Percentiles rank a stretch among this genome's conserved stretches.
phyloP scores from a whole-genome alignment of 2,329 filamentous ascomycete species.

The Didymella sp. region DNA sequence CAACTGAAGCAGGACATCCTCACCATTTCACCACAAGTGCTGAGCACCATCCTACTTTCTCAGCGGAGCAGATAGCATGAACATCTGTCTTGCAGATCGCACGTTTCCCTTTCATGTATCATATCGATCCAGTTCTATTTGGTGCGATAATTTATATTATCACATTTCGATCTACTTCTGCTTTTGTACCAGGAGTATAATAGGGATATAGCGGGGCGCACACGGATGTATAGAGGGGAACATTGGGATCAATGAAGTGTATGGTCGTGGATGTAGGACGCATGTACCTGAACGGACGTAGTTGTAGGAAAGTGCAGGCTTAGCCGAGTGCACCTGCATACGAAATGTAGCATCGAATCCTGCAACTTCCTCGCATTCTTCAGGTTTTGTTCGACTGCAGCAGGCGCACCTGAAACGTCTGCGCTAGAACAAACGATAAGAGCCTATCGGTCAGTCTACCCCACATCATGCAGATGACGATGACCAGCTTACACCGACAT shows the following conservation, averaged over 20 bases:
- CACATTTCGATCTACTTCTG: conserved; percentile 3
- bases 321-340: conserved; percentile 3
- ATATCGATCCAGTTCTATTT: conserved; percentile 11
- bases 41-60: conserved; percentile 7
- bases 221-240: conserved; percentile 10
- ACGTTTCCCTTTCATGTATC: conserved; percentile 7
- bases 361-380: not conserved
- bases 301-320: conserved; percentile 1
- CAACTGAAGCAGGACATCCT: not conserved
- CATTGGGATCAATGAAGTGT: conserved; percentile 3
- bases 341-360: conserved; percentile 2
- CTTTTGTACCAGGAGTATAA: conserved; percentile 11
- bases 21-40: not conserved
- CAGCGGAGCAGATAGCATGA: conserved; percentile 8
- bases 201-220: conserved; percentile 11
- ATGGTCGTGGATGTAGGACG: conserved; percentile 4
- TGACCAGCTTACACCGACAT: conserved; percentile 12
- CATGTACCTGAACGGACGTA: conserved; percentile 1
- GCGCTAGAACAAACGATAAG: conserved; percentile 1
- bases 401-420: not conserved
- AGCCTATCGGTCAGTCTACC: conserved; percentile 4
- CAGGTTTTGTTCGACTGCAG: not conserved
- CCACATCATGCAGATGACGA: conserved; percentile 5
- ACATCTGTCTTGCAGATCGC: conserved; percentile 7
- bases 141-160: conserved; percentile 17